Evolutionary conservation across 1,284 basidiomycete genomes (phyloP), one percentile per base, ranked within the genome.

Genomic region (Clitocybe nebularis): DNA sequence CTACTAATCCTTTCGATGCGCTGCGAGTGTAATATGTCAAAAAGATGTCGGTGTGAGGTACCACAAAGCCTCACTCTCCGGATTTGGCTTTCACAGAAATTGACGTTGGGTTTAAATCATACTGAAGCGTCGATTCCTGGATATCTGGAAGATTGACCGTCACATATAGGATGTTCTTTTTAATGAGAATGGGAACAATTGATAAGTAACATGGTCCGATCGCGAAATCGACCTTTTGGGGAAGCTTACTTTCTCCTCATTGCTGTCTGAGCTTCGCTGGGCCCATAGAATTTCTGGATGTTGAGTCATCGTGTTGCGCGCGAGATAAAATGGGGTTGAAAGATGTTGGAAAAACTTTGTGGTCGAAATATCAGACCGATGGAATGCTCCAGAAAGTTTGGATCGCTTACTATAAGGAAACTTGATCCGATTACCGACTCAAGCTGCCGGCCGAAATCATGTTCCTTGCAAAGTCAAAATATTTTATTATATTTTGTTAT

Each of bases 271-370:
- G 68, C 84, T 89, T 53, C 93, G 80, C 66, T 96, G 91, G 38
- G 93, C 92, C 89, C 92, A 96, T 3, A 90, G 73, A 41, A 94
- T 72, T 68, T 95, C 90, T 33, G 93, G 91, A 66, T 93, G 89
- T 48, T 72, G 56, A 66, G 79, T 72, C 67, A 71, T 67, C 44
- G 52, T 56, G 54, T 52, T 45, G 52, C 48, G 44, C 11, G 13
- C 4, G 50, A 43, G 45, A 39, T 26, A 48, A 39, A 44, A 48
- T 33, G 48, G 44, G 41, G 47, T 52, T 38, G 38, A 46, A 43
- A 49, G 51, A 44, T 41, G 49, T 47, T 43, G 44, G 48, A 42
- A 45, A 45, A 42, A 39, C 28, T 36, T 25, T 34, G 33, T 32
- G 43, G n/a, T n/a, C n/a, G n/a, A n/a, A n/a, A n/a, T n/a, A n/a